Evolutionary conservation across 2,329 filamentous ascomycete genomes (phyloP), one percentile per base, ranked within the genome.

Genomic region (Xylaria sp.): DNA sequence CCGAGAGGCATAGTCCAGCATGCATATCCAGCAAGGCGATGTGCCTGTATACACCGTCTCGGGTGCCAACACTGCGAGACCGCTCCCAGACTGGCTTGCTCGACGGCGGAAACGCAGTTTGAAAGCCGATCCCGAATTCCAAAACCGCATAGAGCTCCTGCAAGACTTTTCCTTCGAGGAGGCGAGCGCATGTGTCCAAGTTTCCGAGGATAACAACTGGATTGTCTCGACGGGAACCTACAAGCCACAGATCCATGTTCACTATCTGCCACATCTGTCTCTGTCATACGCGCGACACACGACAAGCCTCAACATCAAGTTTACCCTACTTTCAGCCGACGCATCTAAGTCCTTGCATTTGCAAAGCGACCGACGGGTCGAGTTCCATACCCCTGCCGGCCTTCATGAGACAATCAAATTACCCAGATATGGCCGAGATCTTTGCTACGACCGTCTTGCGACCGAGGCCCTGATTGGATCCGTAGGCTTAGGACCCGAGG

Each of bases 141-240:
- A 94, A 71, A 97, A 94, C 79, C 91, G 96, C 72, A 91, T 99
- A 74, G 96, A 99, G 80, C 85, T 99, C 65, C 87, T 99, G 43
- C 96, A 99, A 77, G 96, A 99, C 78, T 99, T 99, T 80, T 94
- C 97, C 77, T 98, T 99, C 76, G 94, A 97, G 60, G 94, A 97
- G 81, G 95, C 97, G 46, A 97, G 94, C 78, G 89, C 91, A 73
- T 97, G 95, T 78, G 89, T 99, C 70, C 89, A 93, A 58, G 89
- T 70, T 25, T 97, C 93, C 75, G 94, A 97, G 66, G 96, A 99
- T 87, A 95, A 95, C 57, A 91, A 98, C 78, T 99, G 96, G 94
- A 89, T 96, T 46, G 96, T 97, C 93, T 97, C 93, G 76, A 97
- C 94, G 60, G 94, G 93, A 83, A 90, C 88, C 62, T 91, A 79